Evolutionary conservation across 1,284 basidiomycete genomes (phyloP), one percentile per base, ranked within the genome.

Genomic region (Cryptococcus sp.): DNA sequence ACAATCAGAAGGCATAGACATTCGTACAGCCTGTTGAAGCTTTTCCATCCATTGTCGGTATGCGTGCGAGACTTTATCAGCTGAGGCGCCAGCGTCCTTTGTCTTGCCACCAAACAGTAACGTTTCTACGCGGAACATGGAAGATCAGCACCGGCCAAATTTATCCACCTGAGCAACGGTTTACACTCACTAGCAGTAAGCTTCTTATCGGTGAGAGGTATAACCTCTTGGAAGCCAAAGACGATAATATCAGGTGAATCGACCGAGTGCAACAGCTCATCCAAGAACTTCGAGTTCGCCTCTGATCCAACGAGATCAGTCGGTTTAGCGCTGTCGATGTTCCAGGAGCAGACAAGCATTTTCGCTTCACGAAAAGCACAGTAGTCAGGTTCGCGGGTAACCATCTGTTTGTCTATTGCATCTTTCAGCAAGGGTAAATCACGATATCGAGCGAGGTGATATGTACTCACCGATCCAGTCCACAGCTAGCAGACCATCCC

Each of bases 151-250:
- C 29, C 29, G 29, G 5, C 29, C 29, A 13, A 4, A 34, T 7
- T 34, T 2, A 10, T 34, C 13, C 5, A 34, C 29, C 8, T 13
- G 29, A 34, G 29, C 29, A 13, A 22, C 5, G 49, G 38, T 13
- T 5, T 40, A 16, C 6, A 79, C 81, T 57, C 46, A 83, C 82
- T 94, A 15, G 94, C 93, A 0, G 89, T 89, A 77, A 97, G 86
- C 77, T 88, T 93, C 62, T 91, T 87, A 67, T 86, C 89, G 65
- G 97, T 93, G 13, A 99, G 83, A 73, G 97, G 93, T 61, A 99
- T 90, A 41, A 97, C 84, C 79, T 98, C 95, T 75, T 99, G 95
- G 72, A 98, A 89, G 1, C 93, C 93, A 73, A 98, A 96, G 2
- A 87, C 85, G 66, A 99, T 88, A 64, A 98, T 86, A 66, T 97